These are phyloP conservation scores for Aspergillus haitiensis DNA, from an alignment of 495 filamentous ascomycete species.

Conservation along the genomic window DNA sequence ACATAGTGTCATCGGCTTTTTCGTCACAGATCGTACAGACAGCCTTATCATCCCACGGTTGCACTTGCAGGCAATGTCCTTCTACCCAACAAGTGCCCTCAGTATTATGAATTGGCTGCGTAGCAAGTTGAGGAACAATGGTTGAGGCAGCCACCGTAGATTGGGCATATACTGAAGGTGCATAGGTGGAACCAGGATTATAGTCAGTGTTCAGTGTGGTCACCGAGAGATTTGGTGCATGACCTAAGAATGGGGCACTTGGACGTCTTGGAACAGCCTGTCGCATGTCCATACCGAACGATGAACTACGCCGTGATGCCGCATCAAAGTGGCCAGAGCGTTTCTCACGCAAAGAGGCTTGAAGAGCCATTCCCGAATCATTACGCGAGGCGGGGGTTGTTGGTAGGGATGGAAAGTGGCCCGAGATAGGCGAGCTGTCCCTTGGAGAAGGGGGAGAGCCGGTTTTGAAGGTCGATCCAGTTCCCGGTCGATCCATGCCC, in stretches of 20 bases:
- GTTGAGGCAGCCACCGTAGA: constrained; percentile 98
- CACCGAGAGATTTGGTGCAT: constrained; percentile 78
- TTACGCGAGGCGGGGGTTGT: constrained; percentile 76
- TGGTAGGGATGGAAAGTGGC: constrained; percentile 72
- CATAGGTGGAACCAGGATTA: constrained; percentile 77
- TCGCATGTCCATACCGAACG: constrained; percentile 77
- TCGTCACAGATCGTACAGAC: constrained; percentile 89
- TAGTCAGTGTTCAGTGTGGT: constrained; percentile 77
- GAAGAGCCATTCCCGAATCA: constrained; percentile 85
- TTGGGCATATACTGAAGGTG: constrained; percentile 92
- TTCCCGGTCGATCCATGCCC: constrained; percentile 73
- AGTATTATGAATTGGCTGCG: constrained; percentile 82
- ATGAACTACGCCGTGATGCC: constrained; percentile 81
- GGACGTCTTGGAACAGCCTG: constrained; percentile 67
- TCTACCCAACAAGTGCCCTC: constrained; percentile 90
- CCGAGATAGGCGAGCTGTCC: constrained; percentile 73
- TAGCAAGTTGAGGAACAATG: constrained; percentile 86
- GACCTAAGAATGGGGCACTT: constrained; percentile 80
- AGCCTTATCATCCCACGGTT: constrained; percentile 63
- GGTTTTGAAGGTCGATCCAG: constrained; percentile 70
- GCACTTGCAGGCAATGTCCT: constrained; percentile 85
- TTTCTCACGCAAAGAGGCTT: constrained; percentile 85
- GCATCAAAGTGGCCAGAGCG: constrained; percentile 92
- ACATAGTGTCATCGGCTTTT: constrained; percentile 83
- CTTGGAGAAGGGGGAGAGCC: constrained; percentile 78